A percentile compares a stretch with the other conserved stretches of the same genome.
phyloP scores from a whole-genome alignment of 1,284 basidiomycete species.

The Moesziomyces sp. region DNA sequence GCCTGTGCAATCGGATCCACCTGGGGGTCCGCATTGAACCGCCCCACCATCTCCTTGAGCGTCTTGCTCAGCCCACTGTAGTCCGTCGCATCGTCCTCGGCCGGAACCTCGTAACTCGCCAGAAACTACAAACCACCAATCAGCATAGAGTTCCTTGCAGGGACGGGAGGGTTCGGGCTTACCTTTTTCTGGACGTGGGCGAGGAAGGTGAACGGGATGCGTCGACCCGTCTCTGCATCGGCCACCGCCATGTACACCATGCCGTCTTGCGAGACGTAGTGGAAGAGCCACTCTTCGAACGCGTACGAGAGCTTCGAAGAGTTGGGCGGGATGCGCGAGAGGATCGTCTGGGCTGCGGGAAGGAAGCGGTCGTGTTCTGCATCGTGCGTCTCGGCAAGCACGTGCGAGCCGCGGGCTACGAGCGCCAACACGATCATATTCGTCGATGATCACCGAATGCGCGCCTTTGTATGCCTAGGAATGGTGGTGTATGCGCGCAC shows the following conservation, averaged over 20 bases:
- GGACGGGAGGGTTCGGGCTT: neutral
- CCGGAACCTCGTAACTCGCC: constrained; percentile 27
- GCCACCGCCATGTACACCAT: constrained; percentile 90
- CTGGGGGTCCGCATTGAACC: constrained; percentile 88
- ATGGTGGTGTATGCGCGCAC: no score
- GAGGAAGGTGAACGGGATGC: constrained; percentile 94
- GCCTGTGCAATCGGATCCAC: constrained; percentile 87
- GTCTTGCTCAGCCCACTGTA: constrained; percentile 24
- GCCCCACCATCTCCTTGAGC: constrained; percentile 70
- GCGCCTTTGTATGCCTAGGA: no score
- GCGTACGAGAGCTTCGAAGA: constrained; percentile 88
- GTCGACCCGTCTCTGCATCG: constrained; percentile 78
- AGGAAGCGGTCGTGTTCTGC: constrained; percentile 59
- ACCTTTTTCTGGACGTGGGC: constrained; percentile 82
- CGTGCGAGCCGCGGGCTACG: constrained; percentile 50
- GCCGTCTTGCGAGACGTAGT: constrained; percentile 76
- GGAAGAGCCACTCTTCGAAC: constrained; percentile 83
- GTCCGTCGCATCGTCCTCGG: constrained; percentile 13
- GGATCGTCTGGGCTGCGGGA: constrained; percentile 84
- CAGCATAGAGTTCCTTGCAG: neutral
- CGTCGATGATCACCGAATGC: neutral
- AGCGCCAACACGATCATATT: constrained; percentile 64
- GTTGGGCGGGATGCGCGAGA: constrained; percentile 92
- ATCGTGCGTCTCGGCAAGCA: constrained; percentile 60
- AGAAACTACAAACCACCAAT: constrained; percentile 28